Base-by-base conservation (phyloP, 2,329 filamentous ascomycete genomes). In the Waltergamsia citrina region DNA sequence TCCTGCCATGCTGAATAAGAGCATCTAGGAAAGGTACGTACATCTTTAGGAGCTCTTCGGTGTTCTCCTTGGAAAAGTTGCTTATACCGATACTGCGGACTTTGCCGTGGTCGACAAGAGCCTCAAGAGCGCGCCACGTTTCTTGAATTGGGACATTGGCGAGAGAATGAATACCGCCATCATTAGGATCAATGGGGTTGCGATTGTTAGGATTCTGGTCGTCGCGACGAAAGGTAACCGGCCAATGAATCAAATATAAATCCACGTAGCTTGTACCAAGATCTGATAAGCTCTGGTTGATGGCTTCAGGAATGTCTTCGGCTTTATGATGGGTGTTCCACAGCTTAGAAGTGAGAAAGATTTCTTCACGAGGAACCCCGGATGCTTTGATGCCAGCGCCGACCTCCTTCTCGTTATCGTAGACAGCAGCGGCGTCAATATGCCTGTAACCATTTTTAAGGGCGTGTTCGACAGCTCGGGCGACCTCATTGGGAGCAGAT, bases 91-190 rank as follows among this genome's bases (percentile, higher is more conserved):
- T 69, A 20, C 62, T 59, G 18, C 49, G 47, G 9, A 56, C 54
- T 37, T 63, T 63, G 29, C 60, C 60, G 2, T 46, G 50, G 16
- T 46, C 37, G 3, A 63, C 43, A 7, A 65, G 47, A 18, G 47
- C 49, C 48, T 63, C 59, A 55, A 65, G 58, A n/a, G 55, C 57
- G 11, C 41, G 42, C 46, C 53, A 63, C 0, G 57, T 59, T 39
- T 62, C 60, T 16, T 56, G 54, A 52, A 72, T 49, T 32, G 57
- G 47, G 36, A 55, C 52, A 28, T 54, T 79, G 17, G 74, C 78
- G 50, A 80, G 69, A 41, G 70, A 62, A 54, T 79, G 81, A 51
- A 78, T 64, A 67, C 77, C 79, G 54, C 78, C 69, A 5, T 66
- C 61, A 42, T 71, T 50, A 12, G 65, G 39, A n/a, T 55, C 53